phyloP scores from a whole-genome alignment of 225 moss, liverwort and hornwort species.

The Pseudisothecium myosuroides region DNA sequence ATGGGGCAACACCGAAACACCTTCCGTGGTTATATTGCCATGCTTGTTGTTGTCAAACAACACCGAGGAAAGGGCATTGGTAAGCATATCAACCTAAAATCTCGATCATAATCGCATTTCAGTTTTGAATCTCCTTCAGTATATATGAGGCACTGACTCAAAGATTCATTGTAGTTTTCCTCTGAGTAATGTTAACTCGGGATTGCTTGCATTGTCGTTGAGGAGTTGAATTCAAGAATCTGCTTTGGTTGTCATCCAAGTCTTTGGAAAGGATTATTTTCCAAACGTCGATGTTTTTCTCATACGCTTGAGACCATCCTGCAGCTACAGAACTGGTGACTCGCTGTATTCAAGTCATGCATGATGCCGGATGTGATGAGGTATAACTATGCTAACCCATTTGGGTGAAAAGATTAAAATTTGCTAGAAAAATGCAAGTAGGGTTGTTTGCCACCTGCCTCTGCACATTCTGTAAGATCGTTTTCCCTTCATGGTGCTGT shows the following conservation, averaged over 20 bases:
- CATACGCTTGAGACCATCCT: not conserved
- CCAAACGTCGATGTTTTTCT: not conserved
- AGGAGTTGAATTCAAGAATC: not conserved
- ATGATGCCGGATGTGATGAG: conserved; percentile 94
- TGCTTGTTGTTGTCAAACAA: conserved; percentile 92
- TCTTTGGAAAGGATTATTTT: not conserved
- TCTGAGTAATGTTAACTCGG: not conserved
- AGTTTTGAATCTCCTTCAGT: not conserved
- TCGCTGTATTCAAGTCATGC: conserved; percentile 99
- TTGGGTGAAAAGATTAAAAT: not conserved
- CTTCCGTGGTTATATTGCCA: conserved; percentile 92
- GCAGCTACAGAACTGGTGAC: conserved; percentile 98
- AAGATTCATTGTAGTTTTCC: not conserved
- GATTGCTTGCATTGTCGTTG: not conserved
- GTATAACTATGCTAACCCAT: conserved; percentile 1
- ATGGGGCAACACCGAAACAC: conserved; percentile 97
- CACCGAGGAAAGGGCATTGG: conserved; percentile 96
- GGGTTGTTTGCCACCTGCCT: not conserved
- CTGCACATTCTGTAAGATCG: not conserved
- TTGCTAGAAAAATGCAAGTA: not conserved
- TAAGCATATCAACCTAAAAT: conserved; percentile 14
- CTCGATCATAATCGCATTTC: not conserved
- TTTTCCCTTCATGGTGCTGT: not conserved
- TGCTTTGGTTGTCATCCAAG: not conserved
- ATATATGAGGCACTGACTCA: not conserved